Evolutionary conservation across 495 filamentous ascomycete genomes (phyloP), one percentile per base, ranked within the genome.

Genomic region (Tuber melanosporum): DNA sequence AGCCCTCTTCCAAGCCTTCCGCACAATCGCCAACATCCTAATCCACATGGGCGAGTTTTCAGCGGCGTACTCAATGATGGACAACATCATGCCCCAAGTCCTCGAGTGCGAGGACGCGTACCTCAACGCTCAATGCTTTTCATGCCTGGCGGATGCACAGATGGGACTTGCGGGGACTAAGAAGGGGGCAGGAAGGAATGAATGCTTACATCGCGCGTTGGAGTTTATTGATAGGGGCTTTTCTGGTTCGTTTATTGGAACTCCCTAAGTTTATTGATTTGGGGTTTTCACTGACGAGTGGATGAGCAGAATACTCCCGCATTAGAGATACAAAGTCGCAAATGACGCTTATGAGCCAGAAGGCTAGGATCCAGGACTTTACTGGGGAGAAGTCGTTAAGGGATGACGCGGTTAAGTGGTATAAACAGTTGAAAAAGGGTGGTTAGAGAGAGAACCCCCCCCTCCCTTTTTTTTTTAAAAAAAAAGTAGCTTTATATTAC

Each of bases 311-410:
- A 75, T 96, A 88, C 79, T 89, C 92, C 62, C 87, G 88, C 43
- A 87, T 94, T 46, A 91, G 93, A 82, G 93, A 97, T 85, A 86
- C 91, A 26, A 84, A 87, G 36, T 92, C 90, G 49, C 91, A 93
- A 84, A 91, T 91, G 82, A 92, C 94, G 85, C 91, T 93, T 89
- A 89, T 96, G 86, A 92, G 92, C 2, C 95, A 95, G 85, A 94
- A 94, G 84, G 92, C 93, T 22, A 91, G 91, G 14, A 87, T 97
- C 62, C 92, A 93, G 88, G 90, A 91, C 83, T 85, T 92, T 14
- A 86, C 91, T 39, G 93, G 92, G 6, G 91, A 97, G 78, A 84
- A 88, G 73, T 88, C 87, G 26, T 83, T 92, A 79, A 90, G 92
- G 1, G 92, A 94, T 85, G 91, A 94, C 39, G 77, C 79, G 15